Evolutionary conservation across 257 asterid species (phyloP).

Genomic region (Primulina eburnea): DNA sequence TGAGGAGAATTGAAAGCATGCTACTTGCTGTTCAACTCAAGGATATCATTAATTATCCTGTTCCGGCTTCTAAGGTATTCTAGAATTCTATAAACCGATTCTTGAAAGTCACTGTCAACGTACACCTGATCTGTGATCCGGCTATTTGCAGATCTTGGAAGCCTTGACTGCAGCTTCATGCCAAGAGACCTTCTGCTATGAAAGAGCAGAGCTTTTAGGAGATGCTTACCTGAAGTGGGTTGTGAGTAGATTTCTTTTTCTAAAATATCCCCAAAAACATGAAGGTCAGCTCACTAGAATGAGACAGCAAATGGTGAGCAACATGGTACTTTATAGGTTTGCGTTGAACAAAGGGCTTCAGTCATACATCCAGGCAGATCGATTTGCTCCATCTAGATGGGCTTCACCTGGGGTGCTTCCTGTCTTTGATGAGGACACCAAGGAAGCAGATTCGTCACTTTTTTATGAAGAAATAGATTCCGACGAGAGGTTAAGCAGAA

Average conservation of each 20-base stretch:
- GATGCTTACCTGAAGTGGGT: conserved; percentile 99
- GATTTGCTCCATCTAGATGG: conserved; percentile 99
- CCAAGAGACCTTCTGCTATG: conserved; percentile 95
- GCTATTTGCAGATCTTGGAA: conserved; percentile 69
- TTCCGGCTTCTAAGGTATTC: conserved; percentile 73
- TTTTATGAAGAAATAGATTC: conserved; percentile 42
- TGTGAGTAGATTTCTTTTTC: conserved; percentile 86
- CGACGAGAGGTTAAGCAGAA: conserved; percentile 28
- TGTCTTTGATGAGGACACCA: conserved; percentile 84
- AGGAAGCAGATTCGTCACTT: conserved; percentile 53
- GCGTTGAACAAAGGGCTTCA: conserved; percentile 87
- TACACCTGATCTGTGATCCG: conserved; percentile 27
- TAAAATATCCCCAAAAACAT: conserved; percentile 90
- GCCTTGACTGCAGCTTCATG: conserved; percentile 97
- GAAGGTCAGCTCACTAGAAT: conserved; percentile 97
- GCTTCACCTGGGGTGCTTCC: conserved; percentile 98
- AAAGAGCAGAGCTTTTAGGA: conserved; percentile 93
- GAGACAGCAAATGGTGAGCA: conserved; percentile 98
- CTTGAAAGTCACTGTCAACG: not conserved
- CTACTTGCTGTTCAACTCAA: conserved; percentile 89
- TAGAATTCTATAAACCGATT: conserved; percentile 12
- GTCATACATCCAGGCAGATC: conserved; percentile 93
- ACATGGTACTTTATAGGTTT: conserved; percentile 73
- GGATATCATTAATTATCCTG: conserved; percentile 66
- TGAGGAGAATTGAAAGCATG: conserved; percentile 96